Conservation (phyloP, 108 stramenopile species). For the Cyclotella baltica region DNA sequence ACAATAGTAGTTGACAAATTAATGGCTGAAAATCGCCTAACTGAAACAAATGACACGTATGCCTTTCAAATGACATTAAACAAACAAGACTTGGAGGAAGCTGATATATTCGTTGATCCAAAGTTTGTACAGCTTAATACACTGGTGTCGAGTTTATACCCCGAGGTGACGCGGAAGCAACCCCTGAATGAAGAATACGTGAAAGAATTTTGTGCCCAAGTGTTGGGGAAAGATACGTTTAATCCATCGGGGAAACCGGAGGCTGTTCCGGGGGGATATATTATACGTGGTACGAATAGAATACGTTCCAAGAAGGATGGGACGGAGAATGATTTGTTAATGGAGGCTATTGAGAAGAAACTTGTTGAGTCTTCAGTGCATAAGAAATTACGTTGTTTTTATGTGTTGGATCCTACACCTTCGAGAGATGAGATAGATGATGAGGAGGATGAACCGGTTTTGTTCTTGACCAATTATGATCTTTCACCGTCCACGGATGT, state of each 20-base stretch:
- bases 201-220: constrained; percentile 45
- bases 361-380: constrained; percentile 40
- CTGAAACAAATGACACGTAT: constrained; percentile 37
- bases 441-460: constrained; percentile 57
- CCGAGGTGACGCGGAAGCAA: constrained; percentile 59
- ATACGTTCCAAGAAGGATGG: constrained; percentile 32
- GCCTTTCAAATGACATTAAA: constrained; percentile 25
- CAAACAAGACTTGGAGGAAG: constrained; percentile 36
- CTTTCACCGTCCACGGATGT: constrained; percentile 49
- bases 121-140: constrained; percentile 67
- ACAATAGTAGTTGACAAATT: constrained; percentile 51
- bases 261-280: constrained; percentile 70
- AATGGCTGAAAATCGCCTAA: constrained; percentile 38
- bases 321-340: constrained; percentile 53
- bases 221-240: constrained; percentile 60
- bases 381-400: constrained; percentile 64
- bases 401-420: constrained; percentile 73
- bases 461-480: constrained; percentile 62
- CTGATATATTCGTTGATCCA: constrained; percentile 54
- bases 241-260: constrained; percentile 72
- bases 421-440: constrained; percentile 71
- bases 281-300: constrained; percentile 62
- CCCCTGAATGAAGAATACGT: constrained; percentile 57
- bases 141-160: constrained; percentile 63
- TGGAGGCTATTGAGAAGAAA: constrained; percentile 50